A percentile compares a stretch with the other conserved stretches of the same genome.
These are phyloP conservation scores for Leptographium galeiforme DNA, from an alignment of 2,329 filamentous ascomycete species.

Conservation along the genomic window DNA sequence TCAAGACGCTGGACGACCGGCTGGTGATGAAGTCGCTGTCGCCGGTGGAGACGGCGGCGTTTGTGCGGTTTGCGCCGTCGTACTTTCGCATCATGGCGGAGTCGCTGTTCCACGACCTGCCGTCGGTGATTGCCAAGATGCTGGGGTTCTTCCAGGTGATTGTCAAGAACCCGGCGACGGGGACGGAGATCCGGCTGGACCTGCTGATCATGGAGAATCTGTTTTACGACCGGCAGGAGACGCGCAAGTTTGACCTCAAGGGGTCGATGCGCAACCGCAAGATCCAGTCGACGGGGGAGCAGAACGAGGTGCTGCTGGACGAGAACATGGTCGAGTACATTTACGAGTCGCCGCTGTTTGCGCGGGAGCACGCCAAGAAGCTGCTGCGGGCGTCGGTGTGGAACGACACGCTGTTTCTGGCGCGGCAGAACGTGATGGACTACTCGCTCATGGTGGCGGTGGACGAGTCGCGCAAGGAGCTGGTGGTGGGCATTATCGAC, in stretches of 20 bases:
- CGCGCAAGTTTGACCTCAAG: constrained; percentile 88
- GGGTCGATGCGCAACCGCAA: constrained; percentile 98
- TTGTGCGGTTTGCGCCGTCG: constrained; percentile 86
- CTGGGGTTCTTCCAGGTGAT: constrained; percentile 94
- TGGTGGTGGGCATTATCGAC: constrained; percentile 95
- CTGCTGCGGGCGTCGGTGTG: constrained; percentile 82
- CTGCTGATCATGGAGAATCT: constrained; percentile 94
- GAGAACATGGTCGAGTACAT: constrained; percentile 99
- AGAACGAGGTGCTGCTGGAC: constrained; percentile 90
- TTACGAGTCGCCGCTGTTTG: constrained; percentile 90
- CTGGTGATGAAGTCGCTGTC: constrained; percentile 88
- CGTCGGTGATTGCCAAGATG: constrained; percentile 98
- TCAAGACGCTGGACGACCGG: constrained; percentile 91
- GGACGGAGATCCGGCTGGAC: constrained; percentile 88
- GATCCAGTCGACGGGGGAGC: constrained; percentile 87
- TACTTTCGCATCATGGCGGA: constrained; percentile 98
- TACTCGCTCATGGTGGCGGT: constrained; percentile 98
- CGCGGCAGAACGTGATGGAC: constrained; percentile 96
- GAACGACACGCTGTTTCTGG: constrained; percentile 94
- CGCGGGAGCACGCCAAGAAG: constrained; percentile 91
- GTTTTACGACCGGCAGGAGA: constrained; percentile 87
- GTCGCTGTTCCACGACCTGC: constrained; percentile 85
- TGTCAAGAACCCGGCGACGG: constrained; percentile 87
- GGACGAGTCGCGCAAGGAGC: constrained; percentile 75
- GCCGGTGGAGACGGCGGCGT: constrained; percentile 82